phyloP scores from a whole-genome alignment of 208 protist species.

The Acanthamoeba healyi region DNA sequence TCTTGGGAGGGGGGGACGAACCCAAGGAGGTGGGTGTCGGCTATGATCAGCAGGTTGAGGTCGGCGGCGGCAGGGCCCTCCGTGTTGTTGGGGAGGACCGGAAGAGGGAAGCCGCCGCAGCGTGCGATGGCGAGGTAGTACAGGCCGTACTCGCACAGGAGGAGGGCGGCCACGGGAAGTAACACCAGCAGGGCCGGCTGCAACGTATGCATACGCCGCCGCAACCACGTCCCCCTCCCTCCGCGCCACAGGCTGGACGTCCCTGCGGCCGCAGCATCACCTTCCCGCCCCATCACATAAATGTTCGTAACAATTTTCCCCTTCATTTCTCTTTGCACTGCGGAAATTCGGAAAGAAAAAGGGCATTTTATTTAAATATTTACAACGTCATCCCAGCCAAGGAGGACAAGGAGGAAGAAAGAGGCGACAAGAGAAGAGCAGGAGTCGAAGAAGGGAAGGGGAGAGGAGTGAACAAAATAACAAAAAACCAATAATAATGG shows the following conservation, averaged over 20 bases:
- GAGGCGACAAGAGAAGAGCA: no score
- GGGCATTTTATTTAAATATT: no score
- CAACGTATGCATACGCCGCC: background rate
- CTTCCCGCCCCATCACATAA: background rate
- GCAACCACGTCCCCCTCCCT: background rate
- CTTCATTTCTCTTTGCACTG: no score
- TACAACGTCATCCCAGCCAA: no score
- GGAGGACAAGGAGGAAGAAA: background rate
- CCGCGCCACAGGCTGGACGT: no score
- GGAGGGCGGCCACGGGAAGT: conserved; percentile 5
- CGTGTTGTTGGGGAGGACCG: background rate
- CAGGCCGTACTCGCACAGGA: conserved; percentile 55
- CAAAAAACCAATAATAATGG: background rate
- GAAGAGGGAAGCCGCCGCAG: background rate
- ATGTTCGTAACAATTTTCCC: background rate
- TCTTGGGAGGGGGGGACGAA: background rate
- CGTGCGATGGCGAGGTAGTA: conserved; percentile 33
- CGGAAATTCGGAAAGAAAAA: no score
- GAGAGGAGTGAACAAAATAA: no score
- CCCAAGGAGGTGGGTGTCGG: conserved; percentile 64
- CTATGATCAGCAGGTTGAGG: conserved; percentile 51
- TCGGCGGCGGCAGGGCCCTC: background rate
- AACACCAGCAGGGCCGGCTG: background rate
- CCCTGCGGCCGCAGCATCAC: background rate
- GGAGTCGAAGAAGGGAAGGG: background rate